These are phyloP conservation scores for Boletellus deceptivus DNA, from an alignment of 1,284 basidiomycete species.

Conservation along the genomic window DNA sequence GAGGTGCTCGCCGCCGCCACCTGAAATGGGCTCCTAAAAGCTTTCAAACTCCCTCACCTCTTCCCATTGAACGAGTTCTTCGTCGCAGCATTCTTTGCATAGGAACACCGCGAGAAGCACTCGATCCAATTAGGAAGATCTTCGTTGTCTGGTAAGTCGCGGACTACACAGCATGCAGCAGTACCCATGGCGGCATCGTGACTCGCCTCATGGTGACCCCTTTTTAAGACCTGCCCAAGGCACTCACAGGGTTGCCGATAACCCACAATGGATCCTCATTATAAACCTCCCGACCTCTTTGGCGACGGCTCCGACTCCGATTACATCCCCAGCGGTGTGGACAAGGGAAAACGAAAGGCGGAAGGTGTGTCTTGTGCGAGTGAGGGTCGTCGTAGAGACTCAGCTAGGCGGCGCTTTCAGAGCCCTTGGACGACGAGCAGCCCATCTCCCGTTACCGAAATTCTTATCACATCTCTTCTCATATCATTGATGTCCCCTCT, in stretches of 20 bases:
- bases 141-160: conserved; percentile 7
- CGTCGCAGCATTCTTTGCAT: conserved; percentile 1
- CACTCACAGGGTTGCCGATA: neutral
- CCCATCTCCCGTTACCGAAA: neutral
- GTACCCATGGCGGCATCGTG: neutral
- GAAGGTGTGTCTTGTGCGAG: conserved; percentile 9
- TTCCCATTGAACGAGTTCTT: conserved; percentile 6
- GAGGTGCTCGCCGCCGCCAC: too few relatives aligned
- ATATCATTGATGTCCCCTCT: neutral
- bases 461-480: neutral
- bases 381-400: neutral
- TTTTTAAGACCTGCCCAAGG: conserved; percentile 3
- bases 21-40: too few relatives aligned
- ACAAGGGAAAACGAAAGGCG: conserved; percentile 27
- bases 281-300: conserved; percentile 20
- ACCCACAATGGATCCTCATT: conserved; percentile 10
- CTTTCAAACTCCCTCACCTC: too few relatives aligned
- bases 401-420: conserved; percentile 7
- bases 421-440: conserved; percentile 2
- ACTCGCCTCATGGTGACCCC: conserved; percentile 8
- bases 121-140: conserved; percentile 5
- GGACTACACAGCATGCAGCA: conserved; percentile 2
- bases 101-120: conserved; percentile 9
- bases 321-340: conserved; percentile 5
- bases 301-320: neutral